Base-by-base conservation (phyloP, 2,329 filamentous ascomycete species). In the Aspergillus glaucus region DNA sequence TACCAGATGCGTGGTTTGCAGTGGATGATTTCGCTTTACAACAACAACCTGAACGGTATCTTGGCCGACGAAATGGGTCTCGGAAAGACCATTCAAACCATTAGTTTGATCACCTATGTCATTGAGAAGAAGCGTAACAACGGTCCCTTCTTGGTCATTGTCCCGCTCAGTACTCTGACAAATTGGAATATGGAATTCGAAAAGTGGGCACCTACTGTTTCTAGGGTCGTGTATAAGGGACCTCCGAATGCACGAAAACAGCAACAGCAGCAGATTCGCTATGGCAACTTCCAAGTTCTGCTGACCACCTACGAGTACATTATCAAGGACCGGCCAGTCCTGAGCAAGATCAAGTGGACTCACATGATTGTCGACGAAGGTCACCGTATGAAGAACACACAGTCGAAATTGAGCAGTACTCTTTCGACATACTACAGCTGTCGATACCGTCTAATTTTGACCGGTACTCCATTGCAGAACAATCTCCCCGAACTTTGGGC, bases 311-410 rank as follows among this genome's bases (percentile, higher is more conserved):
- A 98, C 73, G 93, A 98, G 69, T 98, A 97, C 74, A 94, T 98
- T 72, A 98, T 98, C 80, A 98, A 97, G 75, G 93, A 98, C 64
- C 84, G 93, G 32, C 92, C 92, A 0, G 79, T 98, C 58, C 75
- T 98, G 10, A 94, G 88, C 77, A 97, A 97, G 78, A 92, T 98
- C 73, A 97, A 97, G 73, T 98, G 93, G 93, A 86, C 96, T 62
- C 93, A 98, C 74, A 97, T 98, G 93, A 97, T 98, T 61, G 93
- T 98, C 57, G 93, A 98, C 62, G 93, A 98, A 77, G 93, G 93
- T 73, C 93, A 98, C 71, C 90, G 93, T 68, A 98, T 98, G 93
- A 98, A 98, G 81, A 98, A 98, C 71, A 80, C 88, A 26, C 86
- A 93, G 60, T 98, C 93, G 8, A 98, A 98, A 74, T 79, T 98